Conservation (phyloP, 192 early-diverging fungal genomes). For the Thamnidium elegans region DNA sequence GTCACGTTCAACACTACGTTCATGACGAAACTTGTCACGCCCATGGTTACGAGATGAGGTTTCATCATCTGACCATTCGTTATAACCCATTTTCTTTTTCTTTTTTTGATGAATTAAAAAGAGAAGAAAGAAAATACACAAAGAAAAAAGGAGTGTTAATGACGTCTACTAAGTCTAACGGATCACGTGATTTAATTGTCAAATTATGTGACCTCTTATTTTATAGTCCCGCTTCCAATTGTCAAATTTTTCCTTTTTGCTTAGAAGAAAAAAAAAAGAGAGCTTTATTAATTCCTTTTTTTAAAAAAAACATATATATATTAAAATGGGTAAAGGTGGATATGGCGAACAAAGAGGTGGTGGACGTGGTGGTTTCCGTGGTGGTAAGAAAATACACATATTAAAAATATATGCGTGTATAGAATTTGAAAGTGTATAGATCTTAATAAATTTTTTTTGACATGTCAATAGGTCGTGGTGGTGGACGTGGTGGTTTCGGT, state of each 20-base stretch:
- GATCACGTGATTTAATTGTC: not conserved
- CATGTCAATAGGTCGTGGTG: constrained; percentile 26
- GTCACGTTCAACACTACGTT: constrained; percentile 31
- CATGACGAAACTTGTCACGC: constrained; percentile 39
- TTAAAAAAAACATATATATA: constrained; percentile 12
- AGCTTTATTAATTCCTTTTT: not conserved
- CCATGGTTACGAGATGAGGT: constrained; percentile 19
- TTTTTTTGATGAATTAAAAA: no score
- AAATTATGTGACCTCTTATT: no score
- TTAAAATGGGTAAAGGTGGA: constrained; percentile 26
- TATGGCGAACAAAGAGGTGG: constrained; percentile 28
- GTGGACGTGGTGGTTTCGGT: constrained; percentile 23
- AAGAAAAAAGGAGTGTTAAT: no score
- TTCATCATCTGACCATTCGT: constrained; percentile 40
- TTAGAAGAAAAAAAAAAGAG: not conserved
- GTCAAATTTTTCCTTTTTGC: not conserved
- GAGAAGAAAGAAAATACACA: no score
- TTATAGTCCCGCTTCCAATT: no score
- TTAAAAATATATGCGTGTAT: not conserved
- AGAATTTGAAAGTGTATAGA: not conserved
- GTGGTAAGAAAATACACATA: not conserved
- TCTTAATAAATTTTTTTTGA: not conserved
- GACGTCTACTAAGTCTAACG: not conserved
- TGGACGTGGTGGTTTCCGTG: constrained; percentile 16
- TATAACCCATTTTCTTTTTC: constrained; percentile 12